phyloP scores from a whole-genome alignment of 1,284 basidiomycete species.

The Irpex rosettiformis region DNA sequence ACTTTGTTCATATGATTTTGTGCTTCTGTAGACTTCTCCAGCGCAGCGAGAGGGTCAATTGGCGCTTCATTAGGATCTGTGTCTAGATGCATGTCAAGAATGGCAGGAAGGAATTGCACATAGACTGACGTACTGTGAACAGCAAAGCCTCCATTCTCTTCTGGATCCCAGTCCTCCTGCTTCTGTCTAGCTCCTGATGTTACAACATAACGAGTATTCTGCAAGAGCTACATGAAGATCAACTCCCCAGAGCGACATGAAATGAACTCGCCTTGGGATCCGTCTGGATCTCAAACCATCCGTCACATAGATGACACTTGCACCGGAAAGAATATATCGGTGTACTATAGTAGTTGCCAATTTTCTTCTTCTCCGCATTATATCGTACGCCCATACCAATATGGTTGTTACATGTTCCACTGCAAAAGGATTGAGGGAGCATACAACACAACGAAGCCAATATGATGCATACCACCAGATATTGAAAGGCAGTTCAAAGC shows the following conservation, averaged over 20 bases:
- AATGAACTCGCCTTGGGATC: constrained; percentile 78
- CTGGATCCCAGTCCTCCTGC: constrained; percentile 94
- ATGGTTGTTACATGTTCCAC: constrained; percentile 88
- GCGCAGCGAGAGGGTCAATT: constrained; percentile 77
- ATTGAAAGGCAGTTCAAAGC: constrained; percentile 95
- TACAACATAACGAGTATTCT: constrained; percentile 97
- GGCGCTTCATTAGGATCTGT: constrained; percentile 63
- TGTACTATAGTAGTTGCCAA: constrained; percentile 93
- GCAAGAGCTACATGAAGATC: neutral
- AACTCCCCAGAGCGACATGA: neutral
- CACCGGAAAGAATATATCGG: constrained; percentile 94
- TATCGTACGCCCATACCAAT: constrained; percentile 97
- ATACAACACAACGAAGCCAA: constrained; percentile 4
- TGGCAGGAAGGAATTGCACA: constrained; percentile 6
- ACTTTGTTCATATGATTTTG: constrained; percentile 70
- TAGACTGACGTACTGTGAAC: constrained; percentile 60
- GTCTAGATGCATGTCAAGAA: constrained; percentile 39
- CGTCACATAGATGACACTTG: constrained; percentile 93
- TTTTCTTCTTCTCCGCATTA: constrained; percentile 97
- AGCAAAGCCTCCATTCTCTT: constrained; percentile 91
- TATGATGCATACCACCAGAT: constrained; percentile 86
- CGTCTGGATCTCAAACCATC: constrained; percentile 96
- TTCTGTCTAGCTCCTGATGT: constrained; percentile 87
- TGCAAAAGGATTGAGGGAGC: constrained; percentile 25
- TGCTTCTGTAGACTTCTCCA: constrained; percentile 86